Percentiles rank a stretch among this genome's conserved stretches.
phyloP scores from a whole-genome alignment of 768 basidiomycete species.

The Rhizopogon sp. region DNA sequence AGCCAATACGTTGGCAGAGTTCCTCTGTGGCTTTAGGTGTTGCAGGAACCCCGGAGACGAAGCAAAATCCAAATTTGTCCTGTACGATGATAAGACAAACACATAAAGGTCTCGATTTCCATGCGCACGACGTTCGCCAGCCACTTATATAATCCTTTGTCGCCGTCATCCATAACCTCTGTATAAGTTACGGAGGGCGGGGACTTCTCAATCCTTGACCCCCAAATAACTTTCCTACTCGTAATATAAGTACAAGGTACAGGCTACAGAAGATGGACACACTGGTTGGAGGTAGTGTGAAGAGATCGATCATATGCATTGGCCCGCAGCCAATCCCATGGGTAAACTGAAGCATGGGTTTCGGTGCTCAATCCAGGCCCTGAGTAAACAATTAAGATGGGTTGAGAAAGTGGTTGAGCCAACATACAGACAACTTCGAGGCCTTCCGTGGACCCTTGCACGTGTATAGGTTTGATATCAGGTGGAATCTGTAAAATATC shows the following conservation, averaged over 20 bases:
- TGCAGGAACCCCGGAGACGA: slow-evolving; percentile 74
- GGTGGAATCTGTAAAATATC: slow-evolving; percentile 57
- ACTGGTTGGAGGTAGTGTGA: slow-evolving; percentile 37
- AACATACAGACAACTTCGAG: slow-evolving; percentile 71
- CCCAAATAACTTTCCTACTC: slow-evolving; percentile 72
- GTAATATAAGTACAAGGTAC: not conserved
- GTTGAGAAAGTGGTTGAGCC: not conserved
- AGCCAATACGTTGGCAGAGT: slow-evolving; percentile 70
- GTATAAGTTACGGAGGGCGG: slow-evolving; percentile 73
- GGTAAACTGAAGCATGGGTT: slow-evolving; percentile 77
- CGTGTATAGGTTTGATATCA: slow-evolving; percentile 60
- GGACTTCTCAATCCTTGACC: slow-evolving; percentile 62
- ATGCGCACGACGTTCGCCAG: slow-evolving; percentile 67
- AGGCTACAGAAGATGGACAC: slow-evolving; percentile 15
- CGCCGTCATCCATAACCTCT: slow-evolving; percentile 63
- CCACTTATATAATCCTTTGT: slow-evolving; percentile 74
- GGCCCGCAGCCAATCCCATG: slow-evolving; percentile 77
- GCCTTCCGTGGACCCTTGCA: slow-evolving; percentile 54
- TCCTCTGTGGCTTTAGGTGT: slow-evolving; percentile 83
- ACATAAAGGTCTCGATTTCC: not conserved
- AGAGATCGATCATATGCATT: slow-evolving; percentile 78
- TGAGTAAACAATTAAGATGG: not conserved
- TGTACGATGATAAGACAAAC: slow-evolving; percentile 24
- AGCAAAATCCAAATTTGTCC: slow-evolving; percentile 88
- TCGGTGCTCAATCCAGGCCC: slow-evolving; percentile 28